Base-by-base conservation (phyloP, 768 basidiomycete species). In the Boletus edulis region DNA sequence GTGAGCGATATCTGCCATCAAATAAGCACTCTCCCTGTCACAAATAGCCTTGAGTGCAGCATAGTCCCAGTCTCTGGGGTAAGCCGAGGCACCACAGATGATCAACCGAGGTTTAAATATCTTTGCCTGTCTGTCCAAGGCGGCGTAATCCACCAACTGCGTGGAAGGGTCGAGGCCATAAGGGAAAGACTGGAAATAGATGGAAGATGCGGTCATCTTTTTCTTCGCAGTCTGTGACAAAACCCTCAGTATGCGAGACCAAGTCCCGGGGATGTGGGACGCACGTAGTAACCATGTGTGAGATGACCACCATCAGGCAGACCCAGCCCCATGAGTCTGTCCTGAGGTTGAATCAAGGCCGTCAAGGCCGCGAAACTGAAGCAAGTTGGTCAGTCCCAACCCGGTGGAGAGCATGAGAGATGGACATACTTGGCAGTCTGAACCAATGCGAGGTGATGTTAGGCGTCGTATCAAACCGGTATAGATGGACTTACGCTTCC, bases 141-240 rank as follows among this genome's bases (percentile, higher is more conserved):
- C 79, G 35, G 75, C 77, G 73, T 98, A 98, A 78, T 98, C 95
- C 63, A 99, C 84, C 61, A 96, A 80, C 69, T 97, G 88, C 52
- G 87, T 90, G 42, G 84, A 75, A 46, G 89, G 86, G 67, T 87
- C 82, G 55, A 95, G 86, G 46, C 81, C 85, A 65, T 98, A 99
- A 44, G 97, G 96, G 69, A 97, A 80, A 37, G 97, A 97, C 72
- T 98, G 95, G 89, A 98, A 99, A 80, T 98, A 98, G 77, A 99
- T 98, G 18, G 97, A 98, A 22, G 96, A 98, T 35, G 97, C 93
- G 34, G 97, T 98, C 87, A 99, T 98, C 77, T 99, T 98, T 81
- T 98, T 97, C 79, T 98, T 98, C 56, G 94, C 92, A 53, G 94
- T 96, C 90, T 92, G 63, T 17, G 44, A 34, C 41, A 34, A 56